A percentile compares a stretch with the other conserved stretches of the same genome.
Conservation (phyloP, 441 rosid genomes). For the Brassica balearica region DNA sequence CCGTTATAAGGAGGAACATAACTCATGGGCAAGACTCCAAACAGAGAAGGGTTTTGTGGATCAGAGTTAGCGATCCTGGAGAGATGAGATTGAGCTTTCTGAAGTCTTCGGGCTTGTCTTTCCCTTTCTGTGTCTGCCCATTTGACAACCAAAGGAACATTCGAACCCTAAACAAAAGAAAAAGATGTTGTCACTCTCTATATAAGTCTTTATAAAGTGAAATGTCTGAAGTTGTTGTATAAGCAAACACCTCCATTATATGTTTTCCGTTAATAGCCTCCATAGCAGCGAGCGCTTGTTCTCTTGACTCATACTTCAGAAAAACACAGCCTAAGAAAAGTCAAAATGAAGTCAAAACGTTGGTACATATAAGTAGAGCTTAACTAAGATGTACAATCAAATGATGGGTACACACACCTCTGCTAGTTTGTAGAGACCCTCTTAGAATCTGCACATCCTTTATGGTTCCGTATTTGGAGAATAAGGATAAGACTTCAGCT, state of each 20-base stretch:
- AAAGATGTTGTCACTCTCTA: slow-evolving; percentile 8
- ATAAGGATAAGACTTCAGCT: slow-evolving; percentile 74
- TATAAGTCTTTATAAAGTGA: not conserved
- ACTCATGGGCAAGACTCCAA: slow-evolving; percentile 89
- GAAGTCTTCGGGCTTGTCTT: slow-evolving; percentile 88
- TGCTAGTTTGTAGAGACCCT: slow-evolving; percentile 94
- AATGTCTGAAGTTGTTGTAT: not conserved
- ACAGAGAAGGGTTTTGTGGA: slow-evolving; percentile 76
- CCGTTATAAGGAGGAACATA: slow-evolving; percentile 83
- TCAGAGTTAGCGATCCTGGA: slow-evolving; percentile 58
- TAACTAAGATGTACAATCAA: not conserved
- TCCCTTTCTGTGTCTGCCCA: slow-evolving; percentile 99
- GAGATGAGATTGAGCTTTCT: slow-evolving; percentile 76
- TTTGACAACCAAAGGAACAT: slow-evolving; percentile 95
- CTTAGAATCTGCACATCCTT: slow-evolving; percentile 89
- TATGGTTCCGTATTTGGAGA: slow-evolving; percentile 78
- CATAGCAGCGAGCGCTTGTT: slow-evolving; percentile 87
- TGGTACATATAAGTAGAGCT: not conserved
- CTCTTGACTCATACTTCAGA: slow-evolving; percentile 90
- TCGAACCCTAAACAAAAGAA: slow-evolving; percentile 71
- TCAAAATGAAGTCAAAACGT: not conserved
- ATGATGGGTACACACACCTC: slow-evolving; percentile 50
- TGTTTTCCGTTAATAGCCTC: slow-evolving; percentile 89
- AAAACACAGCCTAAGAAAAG: slow-evolving; percentile 80
- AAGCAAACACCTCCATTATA: slow-evolving; percentile 74